phyloP scores from a whole-genome alignment of 345 rosid species.

The Gossypium thurberi region DNA sequence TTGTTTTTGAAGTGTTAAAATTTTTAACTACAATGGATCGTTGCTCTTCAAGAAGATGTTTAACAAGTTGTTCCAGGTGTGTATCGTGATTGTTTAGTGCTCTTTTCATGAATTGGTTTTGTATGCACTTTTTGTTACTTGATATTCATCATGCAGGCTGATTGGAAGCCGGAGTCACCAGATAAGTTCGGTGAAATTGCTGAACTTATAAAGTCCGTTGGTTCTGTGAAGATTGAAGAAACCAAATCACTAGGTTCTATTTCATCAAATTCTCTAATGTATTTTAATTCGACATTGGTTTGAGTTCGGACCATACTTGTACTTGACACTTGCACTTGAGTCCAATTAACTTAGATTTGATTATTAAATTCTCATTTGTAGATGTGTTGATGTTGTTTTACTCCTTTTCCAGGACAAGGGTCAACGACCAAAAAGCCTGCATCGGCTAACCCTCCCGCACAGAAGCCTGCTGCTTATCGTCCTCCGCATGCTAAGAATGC shows the following conservation, averaged over 20 bases:
- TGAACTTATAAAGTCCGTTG: slow-evolving; percentile 58
- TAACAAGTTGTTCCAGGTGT: slow-evolving; percentile 85
- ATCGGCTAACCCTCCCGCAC: slow-evolving; percentile 32
- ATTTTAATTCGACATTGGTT: neutral
- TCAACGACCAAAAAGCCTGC: slow-evolving; percentile 43
- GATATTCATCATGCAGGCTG: slow-evolving; percentile 42
- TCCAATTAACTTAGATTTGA: neutral
- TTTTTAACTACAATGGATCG: slow-evolving; percentile 76
- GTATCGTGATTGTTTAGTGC: slow-evolving; percentile 3
- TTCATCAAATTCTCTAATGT: neutral
- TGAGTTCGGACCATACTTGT: neutral
- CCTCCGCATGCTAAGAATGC: slow-evolving; percentile 89
- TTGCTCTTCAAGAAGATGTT: slow-evolving; percentile 70
- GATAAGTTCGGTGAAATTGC: slow-evolving; percentile 66
- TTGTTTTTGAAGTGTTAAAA: slow-evolving; percentile 58
- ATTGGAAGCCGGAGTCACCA: slow-evolving; percentile 84
- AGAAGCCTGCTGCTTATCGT: slow-evolving; percentile 86
- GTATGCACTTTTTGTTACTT: neutral
- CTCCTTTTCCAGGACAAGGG: slow-evolving; percentile 45
- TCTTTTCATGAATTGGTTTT: neutral
- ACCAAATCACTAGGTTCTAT: slow-evolving; percentile 55
- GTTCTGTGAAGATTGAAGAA: slow-evolving; percentile 54
- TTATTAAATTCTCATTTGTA: neutral
- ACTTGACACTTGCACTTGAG: neutral
- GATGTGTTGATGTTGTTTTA: slow-evolving; percentile 5